A percentile compares a stretch with the other conserved stretches of the same genome.
Conservation (phyloP, 306 rosid genomes). For the Inga oerstediana region DNA sequence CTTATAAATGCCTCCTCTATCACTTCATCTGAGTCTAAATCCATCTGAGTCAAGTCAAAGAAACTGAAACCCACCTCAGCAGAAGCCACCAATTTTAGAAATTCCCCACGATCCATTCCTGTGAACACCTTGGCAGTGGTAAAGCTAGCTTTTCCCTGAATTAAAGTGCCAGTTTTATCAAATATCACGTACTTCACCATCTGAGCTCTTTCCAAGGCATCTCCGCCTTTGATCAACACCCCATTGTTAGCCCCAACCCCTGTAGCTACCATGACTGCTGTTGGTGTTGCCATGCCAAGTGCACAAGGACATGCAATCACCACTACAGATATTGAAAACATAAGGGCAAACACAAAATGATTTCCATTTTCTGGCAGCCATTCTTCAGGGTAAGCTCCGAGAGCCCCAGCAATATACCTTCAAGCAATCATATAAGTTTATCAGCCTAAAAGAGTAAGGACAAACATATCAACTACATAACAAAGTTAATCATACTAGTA, state of each 20-base stretch:
- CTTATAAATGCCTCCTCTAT: neutral
- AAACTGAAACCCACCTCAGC: constrained; percentile 78
- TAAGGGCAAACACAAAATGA: constrained; percentile 93
- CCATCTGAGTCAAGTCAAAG: neutral
- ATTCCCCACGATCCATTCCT: constrained; percentile 87
- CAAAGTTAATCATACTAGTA: constrained; percentile 16
- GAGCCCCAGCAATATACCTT: constrained; percentile 81
- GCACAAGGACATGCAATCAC: constrained; percentile 99
- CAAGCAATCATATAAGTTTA: neutral
- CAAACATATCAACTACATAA: constrained; percentile 24
- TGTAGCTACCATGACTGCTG: constrained; percentile 99
- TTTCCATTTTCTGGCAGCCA: constrained; percentile 94
- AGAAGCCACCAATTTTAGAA: constrained; percentile 95
- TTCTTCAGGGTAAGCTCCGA: constrained; percentile 80
- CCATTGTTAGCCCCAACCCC: constrained; percentile 99
- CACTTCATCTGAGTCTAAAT: constrained; percentile 19
- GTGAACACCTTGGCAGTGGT: constrained; percentile 78
- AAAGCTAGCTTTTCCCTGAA: constrained; percentile 91
- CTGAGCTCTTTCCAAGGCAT: constrained; percentile 95
- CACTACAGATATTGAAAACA: constrained; percentile 96
- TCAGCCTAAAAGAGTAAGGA: neutral
- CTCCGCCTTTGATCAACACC: constrained; percentile 97
- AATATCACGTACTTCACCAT: constrained; percentile 84
- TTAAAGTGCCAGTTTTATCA: constrained; percentile 97
- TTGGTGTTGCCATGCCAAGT: constrained; percentile 98